Base-by-base conservation (phyloP, 345 rosid genomes). In the Diplotaxis tenuifolia region DNA sequence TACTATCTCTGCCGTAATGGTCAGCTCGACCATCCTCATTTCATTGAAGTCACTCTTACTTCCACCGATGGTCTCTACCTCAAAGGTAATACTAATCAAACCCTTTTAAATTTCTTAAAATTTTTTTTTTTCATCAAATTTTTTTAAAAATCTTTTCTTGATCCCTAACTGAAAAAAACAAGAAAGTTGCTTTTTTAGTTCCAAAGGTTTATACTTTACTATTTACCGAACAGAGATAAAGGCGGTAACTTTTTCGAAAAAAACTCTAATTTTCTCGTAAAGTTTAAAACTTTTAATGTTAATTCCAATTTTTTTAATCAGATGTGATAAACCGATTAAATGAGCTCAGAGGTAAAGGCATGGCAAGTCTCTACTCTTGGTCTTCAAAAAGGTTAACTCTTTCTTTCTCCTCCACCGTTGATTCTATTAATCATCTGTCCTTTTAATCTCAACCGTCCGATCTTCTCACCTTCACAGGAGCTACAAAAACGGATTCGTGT, bases 11-110 rank as follows among this genome's bases (percentile, higher is more conserved):
- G 86, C 71, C 85, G 95, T 22, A 89, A 88, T 75, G 98, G 98
- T 61, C 95, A 88, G 70, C 95, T 94, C 21, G 96, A 94, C 66
- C 98, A 94, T 72, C 98, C 98, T 12, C 98, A 91, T 87, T 89
- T 91, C 86, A 91, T 91, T 79, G 96, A 94, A 75, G 96, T 91
- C 61, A 80, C 93, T 53, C 88, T 94, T 47, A 80, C 89, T 31
- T 86, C 97, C 9, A 60, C 72, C 23, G 84, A 85, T 3, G 97
- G 93, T 59, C 98, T 91, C 78, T 86, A 77, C 64, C 97, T 94
- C 78, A 79, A 65, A 82, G 98, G 97, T 94, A 71, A 70, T n/a
- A n/a, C n/a, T 14, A 2, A 7, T 19, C 14, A 15, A 7, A 6
- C 45, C 12, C 58, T 29, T 29, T 6, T 29, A 8, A 29, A 29